Evolutionary conservation across 495 filamentous ascomycete genomes (phyloP).

Genomic region (Penicillium cosmopolitanum): DNA sequence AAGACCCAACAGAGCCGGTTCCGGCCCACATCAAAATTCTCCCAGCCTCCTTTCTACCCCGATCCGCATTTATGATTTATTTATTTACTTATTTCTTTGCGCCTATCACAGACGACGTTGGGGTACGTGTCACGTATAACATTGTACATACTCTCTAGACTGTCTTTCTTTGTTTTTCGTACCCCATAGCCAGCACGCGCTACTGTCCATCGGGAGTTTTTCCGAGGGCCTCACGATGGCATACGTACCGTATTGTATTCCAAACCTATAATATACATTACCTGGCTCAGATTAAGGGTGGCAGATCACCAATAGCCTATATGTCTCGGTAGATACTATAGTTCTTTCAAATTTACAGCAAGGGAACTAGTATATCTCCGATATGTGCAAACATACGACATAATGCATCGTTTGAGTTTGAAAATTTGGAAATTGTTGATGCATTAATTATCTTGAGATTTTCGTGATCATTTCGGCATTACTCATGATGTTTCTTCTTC

Average conservation of each 20-base stretch:
- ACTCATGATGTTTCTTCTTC: neutral
- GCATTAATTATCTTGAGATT: neutral
- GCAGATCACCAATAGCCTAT: no score
- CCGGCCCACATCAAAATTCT: constrained; percentile 9
- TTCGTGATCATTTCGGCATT: neutral
- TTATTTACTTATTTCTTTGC: neutral
- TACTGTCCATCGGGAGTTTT: neutral
- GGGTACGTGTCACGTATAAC: no score
- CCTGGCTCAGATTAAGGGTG: no score
- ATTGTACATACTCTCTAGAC: no score
- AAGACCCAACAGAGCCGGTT: constrained; percentile 1
- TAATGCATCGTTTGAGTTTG: no score
- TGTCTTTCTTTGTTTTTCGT: neutral
- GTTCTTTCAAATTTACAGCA: no score
- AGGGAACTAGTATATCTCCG: no score
- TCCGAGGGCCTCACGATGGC: neutral
- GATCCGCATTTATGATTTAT: neutral
- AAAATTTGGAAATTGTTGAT: no score
- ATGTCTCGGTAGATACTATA: no score
- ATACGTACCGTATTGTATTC: neutral
- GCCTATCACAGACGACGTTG: no score
- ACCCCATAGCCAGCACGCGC: neutral
- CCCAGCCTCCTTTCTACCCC: constrained; percentile 8
- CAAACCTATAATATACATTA: neutral
- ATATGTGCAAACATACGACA: no score